Evolutionary conservation across 2,329 filamentous ascomycete species (phyloP), one percentile per base, ranked within the genome.

Genomic region (Apiospora malaysiana): DNA sequence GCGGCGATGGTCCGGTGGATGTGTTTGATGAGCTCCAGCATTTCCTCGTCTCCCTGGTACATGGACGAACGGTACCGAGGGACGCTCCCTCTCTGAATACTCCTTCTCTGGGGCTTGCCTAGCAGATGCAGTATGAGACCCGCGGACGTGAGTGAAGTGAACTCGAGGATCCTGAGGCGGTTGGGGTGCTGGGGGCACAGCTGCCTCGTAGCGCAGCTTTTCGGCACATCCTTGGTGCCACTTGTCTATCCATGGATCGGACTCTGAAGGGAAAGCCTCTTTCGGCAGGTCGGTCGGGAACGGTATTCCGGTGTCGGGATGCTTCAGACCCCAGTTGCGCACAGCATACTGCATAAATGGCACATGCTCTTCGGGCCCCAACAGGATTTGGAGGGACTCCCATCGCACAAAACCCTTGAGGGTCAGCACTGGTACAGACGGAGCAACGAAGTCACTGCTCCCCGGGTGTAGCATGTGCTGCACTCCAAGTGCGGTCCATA

Each of bases 401-500:
- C 95, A 99, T 79, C 94, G 91, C 59, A 95, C 93, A 80, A 97
- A 99, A 51, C 96, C 96, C 77, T 90, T 89, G 0, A 88, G 86
- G 46, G 95, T 97, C 70, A 99, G 84, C 18, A 94, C 93, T 0
- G 96, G 96, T 56, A 98, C 88, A 0, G 88, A 90, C 0, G 95
- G 96, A 0, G 91, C 85, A 4, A 88, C 88, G 79, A 93, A 98
- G 73, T 93, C 89, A 76, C 91, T 87, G 49, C 90, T 88, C 66
- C 89, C 89, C 0, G 94, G 94, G 75, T 97, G 93, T 40, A 98
- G 86, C 68, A 90, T 91, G 82, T 98, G 95, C 76, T 94, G 93
- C 80, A 95, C 98, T 75, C 95, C 96, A 68, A 97, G 89, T 9
- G 93, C 93, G 78, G 94, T 93, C 86, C 97, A 98, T 74, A 98